Base-by-base conservation (phyloP, 1,139 yeast species). In the Debaryomyces udenii region DNA sequence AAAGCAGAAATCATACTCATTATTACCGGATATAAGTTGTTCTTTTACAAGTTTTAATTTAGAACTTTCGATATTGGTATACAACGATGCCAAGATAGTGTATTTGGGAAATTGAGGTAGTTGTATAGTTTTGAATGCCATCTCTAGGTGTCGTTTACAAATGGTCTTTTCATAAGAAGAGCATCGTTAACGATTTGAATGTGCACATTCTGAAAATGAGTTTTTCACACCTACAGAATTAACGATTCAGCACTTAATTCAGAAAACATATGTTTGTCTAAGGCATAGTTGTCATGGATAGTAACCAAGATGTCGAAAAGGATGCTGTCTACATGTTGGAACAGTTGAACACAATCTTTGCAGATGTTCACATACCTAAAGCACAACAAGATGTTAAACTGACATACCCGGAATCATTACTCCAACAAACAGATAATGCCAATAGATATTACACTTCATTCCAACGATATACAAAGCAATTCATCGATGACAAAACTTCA, bases 1-100 rank as follows among this genome's bases (percentile, higher is more conserved):
- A 47, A 72, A 70, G 37, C 76, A 67, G 50, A 54, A 70, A 47
- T 71, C 72, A 48, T 67, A 72, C 18, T 58, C 57, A n/a, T 47
- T 35, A 46, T 71, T 62, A 6, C 62, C 68, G 9, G 53, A 50
- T 3, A 66, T 51, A 35, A 72, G 59, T 40, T 64, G 54, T 1
- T 48, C 30, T 40, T 69, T 70, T 10, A 70, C 63, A 1, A 43
- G 45, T 10, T 48, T 45, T 17, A 71, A 56, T 9, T 46, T 50
- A 0, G 51, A 53, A 3, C 44, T 29, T 1, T 47, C 39, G 0
- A 70, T 47, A 10, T 53, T 51, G 6, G 45, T 44, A 46, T 59
- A 64, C 36, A 62, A 55, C 1, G 64, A 47, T 2, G 68, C 43
- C 38, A 55, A 56, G 5, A 66, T 56, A 13, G 49, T 48, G 31